A percentile compares a stretch with the other conserved stretches of the same genome.
phyloP scores from a whole-genome alignment of 495 filamentous ascomycete genomes.

The Aspergillus asperescens region DNA sequence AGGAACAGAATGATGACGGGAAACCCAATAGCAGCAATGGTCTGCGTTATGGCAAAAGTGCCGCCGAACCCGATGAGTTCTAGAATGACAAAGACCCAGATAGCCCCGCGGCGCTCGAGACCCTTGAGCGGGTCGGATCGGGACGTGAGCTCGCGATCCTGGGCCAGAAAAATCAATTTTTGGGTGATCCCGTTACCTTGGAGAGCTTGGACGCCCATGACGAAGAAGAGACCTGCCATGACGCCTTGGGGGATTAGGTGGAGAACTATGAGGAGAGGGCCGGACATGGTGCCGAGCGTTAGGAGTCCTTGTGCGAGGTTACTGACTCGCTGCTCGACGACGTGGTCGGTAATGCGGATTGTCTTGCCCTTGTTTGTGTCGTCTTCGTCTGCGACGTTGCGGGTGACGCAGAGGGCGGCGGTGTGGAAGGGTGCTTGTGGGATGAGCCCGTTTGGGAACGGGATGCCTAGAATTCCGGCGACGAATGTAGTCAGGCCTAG shows the following conservation, averaged over 20 bases:
- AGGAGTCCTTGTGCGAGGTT: slow-evolving; percentile 81
- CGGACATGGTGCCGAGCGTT: slow-evolving; percentile 82
- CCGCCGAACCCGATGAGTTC: slow-evolving; percentile 76
- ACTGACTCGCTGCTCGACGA: slow-evolving; percentile 86
- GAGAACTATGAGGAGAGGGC: slow-evolving; percentile 75
- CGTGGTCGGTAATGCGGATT: slow-evolving; percentile 58
- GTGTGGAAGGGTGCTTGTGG: slow-evolving; percentile 95
- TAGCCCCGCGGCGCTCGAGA: slow-evolving; percentile 52
- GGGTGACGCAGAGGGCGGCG: slow-evolving; percentile 69
- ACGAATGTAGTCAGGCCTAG: slow-evolving; percentile 83
- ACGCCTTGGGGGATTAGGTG: slow-evolving; percentile 84
- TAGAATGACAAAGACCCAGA: slow-evolving; percentile 74
- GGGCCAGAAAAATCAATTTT: slow-evolving; percentile 70
- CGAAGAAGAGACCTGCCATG: slow-evolving; percentile 87
- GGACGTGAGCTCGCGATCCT: slow-evolving; percentile 61
- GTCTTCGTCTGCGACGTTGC: slow-evolving; percentile 53
- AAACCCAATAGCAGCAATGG: slow-evolving; percentile 90
- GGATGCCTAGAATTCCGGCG: slow-evolving; percentile 78
- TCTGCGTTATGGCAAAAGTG: slow-evolving; percentile 94
- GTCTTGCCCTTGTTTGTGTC: slow-evolving; percentile 58
- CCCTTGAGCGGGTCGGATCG: slow-evolving; percentile 60
- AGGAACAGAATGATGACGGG: slow-evolving; percentile 78
- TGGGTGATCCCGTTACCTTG: slow-evolving; percentile 75
- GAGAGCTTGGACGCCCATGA: slow-evolving; percentile 85
- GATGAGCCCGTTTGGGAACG: slow-evolving; percentile 88